phyloP scores from a whole-genome alignment of 176 grass and related monocot species.

The Raddia distichophylla region DNA sequence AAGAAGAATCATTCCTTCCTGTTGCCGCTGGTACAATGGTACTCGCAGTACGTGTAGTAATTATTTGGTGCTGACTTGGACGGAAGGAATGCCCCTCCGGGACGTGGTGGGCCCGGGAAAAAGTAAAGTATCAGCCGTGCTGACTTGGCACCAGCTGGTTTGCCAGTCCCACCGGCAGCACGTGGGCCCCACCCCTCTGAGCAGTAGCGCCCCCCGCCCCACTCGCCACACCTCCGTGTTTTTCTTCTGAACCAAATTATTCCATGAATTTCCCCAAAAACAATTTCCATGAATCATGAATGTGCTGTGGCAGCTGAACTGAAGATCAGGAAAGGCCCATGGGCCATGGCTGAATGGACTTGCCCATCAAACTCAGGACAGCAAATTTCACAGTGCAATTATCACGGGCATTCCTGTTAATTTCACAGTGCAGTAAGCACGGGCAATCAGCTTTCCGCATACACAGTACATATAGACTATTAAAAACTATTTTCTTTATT shows the following conservation, averaged over 20 bases:
- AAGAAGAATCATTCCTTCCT: conserved; percentile 27
- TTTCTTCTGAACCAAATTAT: neutral
- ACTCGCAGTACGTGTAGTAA: neutral
- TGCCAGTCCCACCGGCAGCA: conserved; percentile 4
- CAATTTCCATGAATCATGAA: no score
- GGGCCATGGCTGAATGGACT: neutral
- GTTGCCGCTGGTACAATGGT: neutral
- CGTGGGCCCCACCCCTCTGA: neutral
- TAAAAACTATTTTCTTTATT: no score
- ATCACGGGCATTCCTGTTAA: no score
- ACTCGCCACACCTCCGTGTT: neutral
- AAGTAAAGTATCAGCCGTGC: conserved; percentile 13
- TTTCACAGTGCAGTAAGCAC: no score
- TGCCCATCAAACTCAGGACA: neutral
- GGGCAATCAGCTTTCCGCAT: no score
- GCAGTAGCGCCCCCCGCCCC: neutral
- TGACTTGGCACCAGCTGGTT: conserved; percentile 46
- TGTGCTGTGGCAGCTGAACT: neutral
- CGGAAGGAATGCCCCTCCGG: conserved; percentile 31
- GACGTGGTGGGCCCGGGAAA: conserved; percentile 6
- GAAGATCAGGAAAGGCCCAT: neutral
- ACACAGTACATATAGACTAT: no score
- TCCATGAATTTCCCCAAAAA: no score
- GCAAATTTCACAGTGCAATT: no score
- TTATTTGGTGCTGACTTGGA: conserved; percentile 38